phyloP scores from a whole-genome alignment of 2,329 filamentous ascomycete genomes.

The Dothistroma pini region DNA sequence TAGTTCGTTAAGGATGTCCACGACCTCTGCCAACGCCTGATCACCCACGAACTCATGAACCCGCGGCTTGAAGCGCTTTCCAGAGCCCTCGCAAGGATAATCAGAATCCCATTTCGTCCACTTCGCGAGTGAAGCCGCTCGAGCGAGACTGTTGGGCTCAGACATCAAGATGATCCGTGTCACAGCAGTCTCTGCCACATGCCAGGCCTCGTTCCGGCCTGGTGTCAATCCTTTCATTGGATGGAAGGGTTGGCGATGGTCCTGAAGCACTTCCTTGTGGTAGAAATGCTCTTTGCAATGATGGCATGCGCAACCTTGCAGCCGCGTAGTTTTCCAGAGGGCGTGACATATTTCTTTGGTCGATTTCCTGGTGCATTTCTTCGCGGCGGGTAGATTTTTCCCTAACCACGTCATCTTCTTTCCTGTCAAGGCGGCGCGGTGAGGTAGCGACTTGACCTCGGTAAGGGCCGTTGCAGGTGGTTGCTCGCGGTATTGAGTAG shows the following conservation, averaged over 20 bases:
- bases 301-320: background rate
- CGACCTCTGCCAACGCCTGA: constrained; percentile 1
- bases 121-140: background rate
- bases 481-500: background rate
- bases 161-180: background rate
- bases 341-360: background rate
- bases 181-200: background rate
- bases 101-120: background rate
- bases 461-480: background rate
- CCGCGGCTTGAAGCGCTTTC: background rate
- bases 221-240: background rate
- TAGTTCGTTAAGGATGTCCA: constrained; percentile 12
- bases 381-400: background rate
- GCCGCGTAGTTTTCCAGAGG: background rate
- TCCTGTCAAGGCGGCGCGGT: background rate
- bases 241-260: background rate
- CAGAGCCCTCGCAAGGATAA: background rate
- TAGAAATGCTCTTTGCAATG: background rate
- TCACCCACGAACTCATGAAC: background rate
- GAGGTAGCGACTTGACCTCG: background rate
- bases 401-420: background rate
- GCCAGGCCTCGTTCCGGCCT: constrained; percentile 6
- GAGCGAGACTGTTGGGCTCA: background rate
- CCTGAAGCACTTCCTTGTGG: background rate
- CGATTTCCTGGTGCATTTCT: background rate